These are phyloP conservation scores for Vigna radiata DNA, from an alignment of 306 rosid genomes.

Conservation along the genomic window DNA sequence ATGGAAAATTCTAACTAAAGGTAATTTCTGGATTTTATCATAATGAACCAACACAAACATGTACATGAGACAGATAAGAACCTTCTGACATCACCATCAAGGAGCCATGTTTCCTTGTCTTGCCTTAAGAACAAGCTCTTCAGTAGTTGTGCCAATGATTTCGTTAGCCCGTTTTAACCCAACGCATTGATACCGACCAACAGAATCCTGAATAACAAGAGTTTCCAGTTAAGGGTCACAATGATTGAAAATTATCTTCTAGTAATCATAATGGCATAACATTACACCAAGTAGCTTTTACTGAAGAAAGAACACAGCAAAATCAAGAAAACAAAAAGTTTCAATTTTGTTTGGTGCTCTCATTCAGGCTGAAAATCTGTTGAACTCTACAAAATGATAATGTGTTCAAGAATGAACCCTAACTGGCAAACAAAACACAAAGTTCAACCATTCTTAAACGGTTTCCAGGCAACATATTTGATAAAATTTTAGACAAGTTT, in stretches of 20 bases:
- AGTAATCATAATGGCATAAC: neutral
- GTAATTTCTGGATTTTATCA: constrained; percentile 36
- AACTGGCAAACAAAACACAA: neutral
- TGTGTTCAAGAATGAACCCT: constrained; percentile 7
- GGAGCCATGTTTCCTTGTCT: constrained; percentile 53
- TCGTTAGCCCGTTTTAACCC: constrained; percentile 92
- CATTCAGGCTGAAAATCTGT: neutral
- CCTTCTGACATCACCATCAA: constrained; percentile 40
- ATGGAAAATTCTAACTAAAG: constrained; percentile 5
- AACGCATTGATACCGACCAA: constrained; percentile 80
- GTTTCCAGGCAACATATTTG: neutral
- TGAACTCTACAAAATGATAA: too few species aligned
- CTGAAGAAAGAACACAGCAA: neutral
- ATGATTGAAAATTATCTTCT: constrained; percentile 8
- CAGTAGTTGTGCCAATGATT: constrained; percentile 93
- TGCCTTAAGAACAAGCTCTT: constrained; percentile 83
- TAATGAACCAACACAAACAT: constrained; percentile 37
- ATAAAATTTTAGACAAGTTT: neutral
- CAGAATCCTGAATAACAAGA: constrained; percentile 64
- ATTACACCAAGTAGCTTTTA: neutral
- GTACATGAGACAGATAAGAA: constrained; percentile 34
- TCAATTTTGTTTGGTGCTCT: neutral
- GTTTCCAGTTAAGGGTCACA: constrained; percentile 16
- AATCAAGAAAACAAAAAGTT: neutral
- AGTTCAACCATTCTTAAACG: neutral